Percentiles rank a stretch among this genome's conserved stretches.
Conservation (phyloP, 495 filamentous ascomycete genomes). For the Podospora bellae-mahoneyi region DNA sequence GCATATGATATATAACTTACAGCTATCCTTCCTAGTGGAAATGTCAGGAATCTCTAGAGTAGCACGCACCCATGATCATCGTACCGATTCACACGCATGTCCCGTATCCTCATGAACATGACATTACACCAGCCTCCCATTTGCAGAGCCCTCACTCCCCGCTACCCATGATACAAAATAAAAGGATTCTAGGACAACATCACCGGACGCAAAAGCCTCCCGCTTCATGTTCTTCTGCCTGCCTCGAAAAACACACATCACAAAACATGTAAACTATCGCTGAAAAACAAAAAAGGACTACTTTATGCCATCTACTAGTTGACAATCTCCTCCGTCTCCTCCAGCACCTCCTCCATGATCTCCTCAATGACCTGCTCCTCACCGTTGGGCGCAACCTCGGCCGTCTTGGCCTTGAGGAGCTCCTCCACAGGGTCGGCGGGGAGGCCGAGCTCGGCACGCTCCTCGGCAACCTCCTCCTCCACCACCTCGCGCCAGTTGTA, state of each 20-base stretch:
- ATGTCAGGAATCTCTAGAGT: no score
- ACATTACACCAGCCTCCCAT: not conserved
- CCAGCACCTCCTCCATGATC: slow-evolving; percentile 90
- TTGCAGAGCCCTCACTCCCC: not conserved
- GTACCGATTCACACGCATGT: no score
- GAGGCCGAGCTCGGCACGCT: slow-evolving; percentile 65
- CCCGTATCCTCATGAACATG: not conserved
- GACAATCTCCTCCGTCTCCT: slow-evolving; percentile 79
- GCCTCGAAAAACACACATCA: slow-evolving; percentile 3
- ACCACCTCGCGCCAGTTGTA: slow-evolving; percentile 73
- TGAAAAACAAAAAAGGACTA: not conserved
- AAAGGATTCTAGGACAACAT: not conserved
- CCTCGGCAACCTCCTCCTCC: slow-evolving; percentile 68
- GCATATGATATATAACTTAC: no score
- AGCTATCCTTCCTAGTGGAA: no score
- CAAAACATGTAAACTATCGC: not conserved
- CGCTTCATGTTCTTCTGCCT: not conserved
- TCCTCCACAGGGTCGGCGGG: slow-evolving; percentile 60
- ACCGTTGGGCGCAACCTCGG: slow-evolving; percentile 50
- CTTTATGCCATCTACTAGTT: slow-evolving; percentile 15
- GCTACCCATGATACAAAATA: not conserved
- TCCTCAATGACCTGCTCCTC: slow-evolving; percentile 77
- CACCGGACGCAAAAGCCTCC: not conserved
- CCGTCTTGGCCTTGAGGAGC: slow-evolving; percentile 46
- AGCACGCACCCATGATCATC: no score